phyloP scores from a whole-genome alignment of 352 stramenopile species.

The Phytophthora tubulina region DNA sequence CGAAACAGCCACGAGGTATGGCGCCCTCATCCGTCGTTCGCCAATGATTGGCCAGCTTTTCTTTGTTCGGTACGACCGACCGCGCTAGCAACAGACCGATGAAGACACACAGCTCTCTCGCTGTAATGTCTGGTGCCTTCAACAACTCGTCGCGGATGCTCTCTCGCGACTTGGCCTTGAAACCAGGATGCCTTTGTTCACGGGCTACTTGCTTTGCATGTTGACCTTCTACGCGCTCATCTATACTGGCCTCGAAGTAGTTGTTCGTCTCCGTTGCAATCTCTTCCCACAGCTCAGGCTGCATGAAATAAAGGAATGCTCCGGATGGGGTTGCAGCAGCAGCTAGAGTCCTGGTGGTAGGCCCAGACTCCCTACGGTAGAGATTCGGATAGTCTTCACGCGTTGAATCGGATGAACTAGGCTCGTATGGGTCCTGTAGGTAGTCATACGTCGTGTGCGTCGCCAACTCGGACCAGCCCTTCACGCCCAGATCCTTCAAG shows the following conservation, averaged over 20 bases:
- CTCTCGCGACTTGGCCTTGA: not conserved
- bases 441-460: not conserved
- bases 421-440: not conserved
- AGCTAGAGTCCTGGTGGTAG: not conserved
- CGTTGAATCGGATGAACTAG: not conserved
- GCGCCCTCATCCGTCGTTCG: not conserved
- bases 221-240: not conserved
- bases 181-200: not conserved
- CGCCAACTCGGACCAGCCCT: no score
- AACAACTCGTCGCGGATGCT: not conserved
- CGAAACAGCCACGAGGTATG: constrained; percentile 1
- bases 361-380: no score
- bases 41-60: constrained; percentile 7
- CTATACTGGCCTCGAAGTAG: not conserved
- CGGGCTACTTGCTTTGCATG: constrained; percentile 1
- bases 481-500: no score
- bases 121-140: not conserved
- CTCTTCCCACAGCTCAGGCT: constrained; percentile 7
- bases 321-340: not conserved
- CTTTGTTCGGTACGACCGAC: constrained; percentile 1
- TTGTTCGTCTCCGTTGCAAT: not conserved
- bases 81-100: not conserved
- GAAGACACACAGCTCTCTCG: constrained; percentile 6
- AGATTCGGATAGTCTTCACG: no score
- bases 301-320: constrained; percentile 6